phyloP scores from a whole-genome alignment of 495 filamentous ascomycete genomes.

The Neurospora cerealis region DNA sequence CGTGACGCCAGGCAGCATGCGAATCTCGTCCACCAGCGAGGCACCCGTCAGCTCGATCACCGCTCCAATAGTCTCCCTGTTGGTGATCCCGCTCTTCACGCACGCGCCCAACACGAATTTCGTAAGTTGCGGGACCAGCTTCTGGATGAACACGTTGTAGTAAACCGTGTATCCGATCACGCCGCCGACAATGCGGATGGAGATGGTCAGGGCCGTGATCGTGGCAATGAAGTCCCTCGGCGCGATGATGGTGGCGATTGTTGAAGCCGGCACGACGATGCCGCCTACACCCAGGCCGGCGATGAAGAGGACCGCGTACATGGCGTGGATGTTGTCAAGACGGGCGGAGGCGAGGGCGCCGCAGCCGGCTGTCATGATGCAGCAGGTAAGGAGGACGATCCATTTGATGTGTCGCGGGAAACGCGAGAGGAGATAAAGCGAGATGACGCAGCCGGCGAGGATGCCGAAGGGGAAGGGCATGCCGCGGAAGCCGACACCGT shows the following conservation, averaged over 20 bases:
- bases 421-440: constrained; percentile 49
- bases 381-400: constrained; percentile 50
- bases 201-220: constrained; percentile 61
- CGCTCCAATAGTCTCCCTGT: constrained; percentile 26
- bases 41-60: constrained; percentile 49
- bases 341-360: constrained; percentile 49
- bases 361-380: constrained; percentile 63
- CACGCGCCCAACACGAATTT: constrained; percentile 47
- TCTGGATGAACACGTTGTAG: constrained; percentile 65
- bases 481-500: constrained; percentile 56
- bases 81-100: constrained; percentile 43
- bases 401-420: constrained; percentile 54
- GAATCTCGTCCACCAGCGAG: constrained; percentile 43
- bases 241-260: constrained; percentile 56
- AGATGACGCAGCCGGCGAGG: constrained; percentile 50
- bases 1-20: constrained; percentile 48
- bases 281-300: constrained; percentile 64
- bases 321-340: constrained; percentile 46
- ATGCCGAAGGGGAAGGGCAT: constrained; percentile 57
- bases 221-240: constrained; percentile 66
- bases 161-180: constrained; percentile 64
- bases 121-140: constrained; percentile 45
- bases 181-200: constrained; percentile 62
- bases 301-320: constrained; percentile 54
- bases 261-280: constrained; percentile 55